phyloP scores from a whole-genome alignment of 495 filamentous ascomycete species.

The Penicillium angulare region DNA sequence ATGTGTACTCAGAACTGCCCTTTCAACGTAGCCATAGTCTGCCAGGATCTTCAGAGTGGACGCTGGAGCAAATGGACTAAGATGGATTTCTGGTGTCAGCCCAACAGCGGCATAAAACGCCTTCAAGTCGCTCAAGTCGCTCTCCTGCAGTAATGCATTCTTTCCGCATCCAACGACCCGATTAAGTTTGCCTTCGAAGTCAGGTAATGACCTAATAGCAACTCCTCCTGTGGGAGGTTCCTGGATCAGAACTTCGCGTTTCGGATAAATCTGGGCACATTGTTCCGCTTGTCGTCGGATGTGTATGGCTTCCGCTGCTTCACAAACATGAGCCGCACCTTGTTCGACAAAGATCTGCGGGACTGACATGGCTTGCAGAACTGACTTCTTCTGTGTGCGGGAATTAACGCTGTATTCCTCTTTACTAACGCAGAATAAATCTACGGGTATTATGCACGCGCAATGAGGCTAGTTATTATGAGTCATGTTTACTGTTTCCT shows the following conservation, averaged over 20 bases:
- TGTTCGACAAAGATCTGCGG: background rate
- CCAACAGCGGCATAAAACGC: slow-evolving; percentile 4
- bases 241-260: slow-evolving; percentile 2
- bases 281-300: slow-evolving; percentile 16
- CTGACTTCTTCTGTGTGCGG: background rate
- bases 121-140: slow-evolving; percentile 7
- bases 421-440: background rate
- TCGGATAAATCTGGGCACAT: slow-evolving; percentile 7
- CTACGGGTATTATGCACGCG: too few relatives aligned
- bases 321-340: slow-evolving; percentile 3
- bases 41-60: background rate
- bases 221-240: slow-evolving; percentile 2
- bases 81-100: slow-evolving; percentile 11
- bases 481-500: too few relatives aligned
- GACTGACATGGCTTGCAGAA: background rate
- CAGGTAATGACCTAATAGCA: slow-evolving; percentile 9
- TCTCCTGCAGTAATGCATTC: background rate
- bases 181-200: slow-evolving; percentile 14
- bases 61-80: slow-evolving; percentile 8
- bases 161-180: slow-evolving; percentile 15
- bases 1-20: slow-evolving; percentile 6
- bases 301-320: slow-evolving; percentile 8
- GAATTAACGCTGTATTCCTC: too few relatives aligned
- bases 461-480: too few relatives aligned
- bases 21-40: slow-evolving; percentile 7